Percentiles rank a stretch among this genome's conserved stretches.
phyloP scores from a whole-genome alignment of 2,329 filamentous ascomycete species.

The Elsinoe arachidis region DNA sequence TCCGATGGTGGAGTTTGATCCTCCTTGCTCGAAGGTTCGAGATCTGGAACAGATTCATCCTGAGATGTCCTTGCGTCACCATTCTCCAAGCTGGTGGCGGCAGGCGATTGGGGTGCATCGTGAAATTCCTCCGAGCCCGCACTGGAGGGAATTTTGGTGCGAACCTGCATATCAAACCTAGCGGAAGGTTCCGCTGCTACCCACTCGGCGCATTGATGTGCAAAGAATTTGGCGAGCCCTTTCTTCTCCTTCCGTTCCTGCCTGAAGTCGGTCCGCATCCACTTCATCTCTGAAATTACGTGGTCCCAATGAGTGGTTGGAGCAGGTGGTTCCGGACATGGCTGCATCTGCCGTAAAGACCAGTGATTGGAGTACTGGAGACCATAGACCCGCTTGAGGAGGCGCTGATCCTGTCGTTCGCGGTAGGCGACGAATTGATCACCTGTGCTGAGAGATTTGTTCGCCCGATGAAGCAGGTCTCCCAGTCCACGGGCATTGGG shows the following conservation, averaged over 20 bases:
- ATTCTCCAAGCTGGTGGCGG: constrained; percentile 14
- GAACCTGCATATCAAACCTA: constrained; percentile 60
- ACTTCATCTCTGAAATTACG: constrained; percentile 83
- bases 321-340: constrained; percentile 69
- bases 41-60: constrained; percentile 12
- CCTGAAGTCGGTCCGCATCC: constrained; percentile 94
- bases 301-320: constrained; percentile 77
- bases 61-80: constrained; percentile 9
- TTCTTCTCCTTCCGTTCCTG: constrained; percentile 94
- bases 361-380: constrained; percentile 86
- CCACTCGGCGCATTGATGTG: constrained; percentile 77
- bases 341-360: constrained; percentile 83
- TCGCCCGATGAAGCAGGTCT: constrained; percentile 68
- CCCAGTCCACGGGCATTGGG: constrained; percentile 50
- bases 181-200: constrained; percentile 56
- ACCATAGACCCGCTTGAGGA: constrained; percentile 78
- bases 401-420: constrained; percentile 79
- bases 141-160: constrained; percentile 36
- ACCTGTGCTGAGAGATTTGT: constrained; percentile 80
- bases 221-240: constrained; percentile 68
- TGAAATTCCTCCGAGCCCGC: constrained; percentile 13
- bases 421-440: constrained; percentile 76
- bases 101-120: constrained; percentile 20
- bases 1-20: constrained; percentile 11
- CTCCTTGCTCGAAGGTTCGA: constrained; percentile 10